Base-by-base conservation (phyloP, 306 rosid genomes). In the Rubus parviflorus region DNA sequence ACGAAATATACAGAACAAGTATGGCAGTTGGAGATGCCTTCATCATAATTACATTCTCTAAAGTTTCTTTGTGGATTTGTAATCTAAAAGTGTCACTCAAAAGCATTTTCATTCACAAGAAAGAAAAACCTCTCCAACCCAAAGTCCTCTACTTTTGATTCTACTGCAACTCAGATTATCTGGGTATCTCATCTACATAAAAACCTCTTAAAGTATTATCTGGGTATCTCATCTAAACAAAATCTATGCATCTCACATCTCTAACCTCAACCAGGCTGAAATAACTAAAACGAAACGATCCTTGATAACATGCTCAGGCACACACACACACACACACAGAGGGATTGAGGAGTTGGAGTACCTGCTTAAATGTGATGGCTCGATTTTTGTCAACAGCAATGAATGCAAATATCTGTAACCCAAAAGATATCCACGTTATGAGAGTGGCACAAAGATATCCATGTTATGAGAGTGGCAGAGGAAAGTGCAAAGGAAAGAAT, bases 321-420 rank as follows among this genome's bases (percentile, higher is more conserved):
- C 13, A 13, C 8, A 12, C 19, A 38, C 22, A 22, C 17, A 4
- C 13, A 45, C 14, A 43, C 51, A 54, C 58, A 61, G 17, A 76
- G 22, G 75, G 47, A 81, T 46, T 2, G 56, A 69, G 20, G 72
- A 79, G 23, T 43, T 73, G 48, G 35, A 43, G 40, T 73, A 93
- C 98, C 97, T 93, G 96, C 83, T 86, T 89, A 81, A 89, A 93
- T 56, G 93, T 88, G 68, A 93, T 86, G 52, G 90, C 57, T 78
- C 92, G 93, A 70, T 75, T 77, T 80, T 82, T 87, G 83, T 91
- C 97, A 70, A 83, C 88, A 82, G 91, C 93, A 58, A 93, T 80
- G 81, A 84, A 91, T 76, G 91, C 68, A 84, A 89, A 93, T 77
- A 91, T 88, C 98, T 93, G 91, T 48, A 77, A 81, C 48, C 56